A percentile compares a stretch with the other conserved stretches of the same genome.
phyloP scores from a whole-genome alignment of 2,329 filamentous ascomycete species.

The Cryphonectria nitschkei region DNA sequence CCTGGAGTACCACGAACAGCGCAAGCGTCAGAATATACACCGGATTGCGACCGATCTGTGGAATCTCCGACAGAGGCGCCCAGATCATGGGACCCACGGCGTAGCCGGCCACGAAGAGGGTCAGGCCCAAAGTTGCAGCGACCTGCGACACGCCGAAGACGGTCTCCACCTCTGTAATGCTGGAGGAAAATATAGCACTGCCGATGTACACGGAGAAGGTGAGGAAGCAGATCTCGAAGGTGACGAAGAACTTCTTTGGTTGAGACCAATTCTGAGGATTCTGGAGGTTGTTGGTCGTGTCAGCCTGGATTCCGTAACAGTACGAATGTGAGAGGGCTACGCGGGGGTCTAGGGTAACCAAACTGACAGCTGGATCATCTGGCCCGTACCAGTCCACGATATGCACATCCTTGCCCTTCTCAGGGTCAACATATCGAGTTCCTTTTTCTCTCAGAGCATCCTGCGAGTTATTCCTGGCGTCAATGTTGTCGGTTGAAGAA shows the following conservation, averaged over 20 bases:
- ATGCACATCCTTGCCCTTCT: constrained; percentile 54
- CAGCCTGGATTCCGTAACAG: background rate
- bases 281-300: background rate
- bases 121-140: constrained; percentile 59
- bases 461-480: background rate
- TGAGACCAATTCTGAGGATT: constrained; percentile 44
- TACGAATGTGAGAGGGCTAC: background rate
- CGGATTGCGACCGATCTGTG: constrained; percentile 66
- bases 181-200: constrained; percentile 52
- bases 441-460: background rate
- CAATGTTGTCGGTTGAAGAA: background rate
- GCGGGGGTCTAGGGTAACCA: too few species aligned
- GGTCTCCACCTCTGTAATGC: constrained; percentile 50
- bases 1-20: constrained; percentile 67
- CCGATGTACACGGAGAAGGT: constrained; percentile 63
- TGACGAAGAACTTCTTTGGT: constrained; percentile 42
- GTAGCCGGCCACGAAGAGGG: constrained; percentile 66
- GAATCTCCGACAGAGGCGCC: constrained; percentile 69
- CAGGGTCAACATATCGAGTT: constrained; percentile 44
- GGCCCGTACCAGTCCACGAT: constrained; percentile 56
- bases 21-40: constrained; percentile 70
- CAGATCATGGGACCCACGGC: constrained; percentile 68
- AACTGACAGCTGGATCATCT: constrained; percentile 47
- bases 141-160: constrained; percentile 57
- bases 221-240: constrained; percentile 35